A percentile compares a stretch with the other conserved stretches of the same genome.
phyloP scores from a whole-genome alignment of 371 early-diverging fungal genomes.

The Syncephalastrum racemosum region DNA sequence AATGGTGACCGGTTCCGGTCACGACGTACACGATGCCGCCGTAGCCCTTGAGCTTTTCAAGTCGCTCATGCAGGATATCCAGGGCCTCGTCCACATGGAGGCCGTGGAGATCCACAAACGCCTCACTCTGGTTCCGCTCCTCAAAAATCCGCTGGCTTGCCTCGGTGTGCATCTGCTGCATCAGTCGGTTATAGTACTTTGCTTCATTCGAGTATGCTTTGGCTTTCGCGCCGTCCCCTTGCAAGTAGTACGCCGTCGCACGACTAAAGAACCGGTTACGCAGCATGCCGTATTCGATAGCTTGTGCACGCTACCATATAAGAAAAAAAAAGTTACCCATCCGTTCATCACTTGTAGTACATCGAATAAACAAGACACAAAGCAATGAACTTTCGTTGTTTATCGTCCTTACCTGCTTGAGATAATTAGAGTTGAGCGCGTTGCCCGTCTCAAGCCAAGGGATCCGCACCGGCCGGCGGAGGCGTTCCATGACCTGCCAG shows the following conservation, averaged over 20 bases:
- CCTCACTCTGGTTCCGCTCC: conserved; percentile 46
- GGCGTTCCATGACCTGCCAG: conserved; percentile 12
- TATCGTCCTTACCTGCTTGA: conserved; percentile 37
- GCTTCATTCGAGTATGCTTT: conserved; percentile 55
- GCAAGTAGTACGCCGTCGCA: conserved; percentile 55
- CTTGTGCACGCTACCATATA: conserved; percentile 41
- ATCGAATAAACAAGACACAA: too few species aligned
- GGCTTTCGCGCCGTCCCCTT: conserved; percentile 58
- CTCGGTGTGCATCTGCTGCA: conserved; percentile 59
- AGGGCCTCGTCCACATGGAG: conserved; percentile 61
- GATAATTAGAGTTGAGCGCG: conserved; percentile 42
- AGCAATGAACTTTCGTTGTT: neutral
- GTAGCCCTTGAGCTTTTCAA: conserved; percentile 39
- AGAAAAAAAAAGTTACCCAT: neutral
- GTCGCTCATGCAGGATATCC: conserved; percentile 48
- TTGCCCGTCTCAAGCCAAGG: conserved; percentile 64
- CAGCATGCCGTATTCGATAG: conserved; percentile 55
- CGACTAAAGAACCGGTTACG: conserved; percentile 59
- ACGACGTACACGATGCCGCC: conserved; percentile 21
- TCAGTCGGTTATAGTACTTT: conserved; percentile 54
- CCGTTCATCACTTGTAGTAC: neutral
- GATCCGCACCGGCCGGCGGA: conserved; percentile 41
- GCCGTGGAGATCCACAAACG: conserved; percentile 65
- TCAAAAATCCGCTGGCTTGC: conserved; percentile 61
- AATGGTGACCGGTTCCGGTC: conserved; percentile 31